Evolutionary conservation across 805 yeast genomes (phyloP).

Genomic region (Saturnispora bothae): DNA sequence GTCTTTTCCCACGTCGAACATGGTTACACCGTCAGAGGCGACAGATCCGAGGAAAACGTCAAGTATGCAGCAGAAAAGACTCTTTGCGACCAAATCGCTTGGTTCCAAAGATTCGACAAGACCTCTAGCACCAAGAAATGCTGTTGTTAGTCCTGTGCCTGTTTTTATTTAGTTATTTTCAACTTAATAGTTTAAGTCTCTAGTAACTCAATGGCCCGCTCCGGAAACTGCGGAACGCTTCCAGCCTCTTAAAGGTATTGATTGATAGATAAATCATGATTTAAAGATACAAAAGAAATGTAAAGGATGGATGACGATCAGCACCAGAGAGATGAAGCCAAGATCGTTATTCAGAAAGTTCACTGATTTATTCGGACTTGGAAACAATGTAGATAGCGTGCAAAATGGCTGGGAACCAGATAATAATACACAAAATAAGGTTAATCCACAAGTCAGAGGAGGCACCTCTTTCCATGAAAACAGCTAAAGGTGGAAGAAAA

Average conservation of each 20-base stretch:
- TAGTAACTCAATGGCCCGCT: too few species aligned
- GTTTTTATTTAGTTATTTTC: not conserved
- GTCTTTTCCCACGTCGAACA: conserved; percentile 57
- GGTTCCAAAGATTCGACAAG: conserved; percentile 25
- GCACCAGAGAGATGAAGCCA: too few species aligned
- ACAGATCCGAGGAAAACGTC: conserved; percentile 39
- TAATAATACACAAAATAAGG: conserved; percentile 47
- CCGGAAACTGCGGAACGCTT: too few species aligned
- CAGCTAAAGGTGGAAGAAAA: conserved; percentile 68
- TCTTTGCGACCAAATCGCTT: conserved; percentile 34
- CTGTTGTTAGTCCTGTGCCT: not conserved
- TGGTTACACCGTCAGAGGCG: conserved; percentile 79
- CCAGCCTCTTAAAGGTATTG: too few species aligned
- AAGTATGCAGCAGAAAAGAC: conserved; percentile 62
- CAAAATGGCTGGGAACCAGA: conserved; percentile 73
- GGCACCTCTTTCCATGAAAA: conserved; percentile 57
- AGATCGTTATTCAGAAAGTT: too few species aligned
- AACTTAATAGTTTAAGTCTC: too few species aligned
- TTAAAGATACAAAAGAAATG: not conserved
- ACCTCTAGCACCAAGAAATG: conserved; percentile 17
- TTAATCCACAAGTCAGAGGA: conserved; percentile 57
- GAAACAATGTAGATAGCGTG: conserved; percentile 60
- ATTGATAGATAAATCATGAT: not conserved
- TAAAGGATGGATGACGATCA: too few species aligned
- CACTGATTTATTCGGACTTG: conserved; percentile 5